Evolutionary conservation across 1,284 basidiomycete species (phyloP).

Genomic region (Vanrija pseudolonga): DNA sequence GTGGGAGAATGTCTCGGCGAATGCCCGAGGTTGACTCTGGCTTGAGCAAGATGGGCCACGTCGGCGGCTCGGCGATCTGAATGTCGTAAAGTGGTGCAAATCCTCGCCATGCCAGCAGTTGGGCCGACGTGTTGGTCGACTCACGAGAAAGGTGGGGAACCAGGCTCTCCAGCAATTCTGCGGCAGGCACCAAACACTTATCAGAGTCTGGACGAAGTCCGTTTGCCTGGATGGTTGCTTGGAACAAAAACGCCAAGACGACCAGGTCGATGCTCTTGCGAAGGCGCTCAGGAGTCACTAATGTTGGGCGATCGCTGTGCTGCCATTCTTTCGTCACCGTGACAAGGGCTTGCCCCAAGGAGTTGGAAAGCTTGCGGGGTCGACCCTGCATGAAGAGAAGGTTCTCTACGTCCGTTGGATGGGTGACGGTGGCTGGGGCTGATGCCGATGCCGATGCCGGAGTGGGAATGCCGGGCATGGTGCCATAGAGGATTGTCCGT

Average conservation of each 20-base stretch:
- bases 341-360: conserved; percentile 62
- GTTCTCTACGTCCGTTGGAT: conserved; percentile 39
- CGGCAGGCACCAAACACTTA: conserved; percentile 15
- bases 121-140: conserved; percentile 16
- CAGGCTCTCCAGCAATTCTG: conserved; percentile 15
- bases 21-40: conserved; percentile 68
- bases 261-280: conserved; percentile 66
- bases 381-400: conserved; percentile 45
- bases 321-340: conserved; percentile 57
- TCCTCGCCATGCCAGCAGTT: conserved; percentile 57
- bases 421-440: too few species aligned
- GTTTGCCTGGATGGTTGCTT: conserved; percentile 62
- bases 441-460: too few species aligned
- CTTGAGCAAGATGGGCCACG: conserved; percentile 59
- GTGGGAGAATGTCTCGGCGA: conserved; percentile 55
- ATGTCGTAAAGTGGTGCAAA: conserved; percentile 60
- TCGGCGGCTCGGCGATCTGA: conserved; percentile 32
- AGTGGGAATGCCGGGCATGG: conserved; percentile 52
- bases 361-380: conserved; percentile 63
- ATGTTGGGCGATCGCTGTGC: conserved; percentile 10
- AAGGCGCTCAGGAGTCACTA: conserved; percentile 59
- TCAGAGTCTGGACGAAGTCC: conserved; percentile 52
- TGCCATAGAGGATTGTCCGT: conserved; percentile 64
- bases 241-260: conserved; percentile 63
- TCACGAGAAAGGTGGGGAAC: conserved; percentile 13